Conservation (phyloP, 208 protist species). For the Porcisia hertigi region DNA sequence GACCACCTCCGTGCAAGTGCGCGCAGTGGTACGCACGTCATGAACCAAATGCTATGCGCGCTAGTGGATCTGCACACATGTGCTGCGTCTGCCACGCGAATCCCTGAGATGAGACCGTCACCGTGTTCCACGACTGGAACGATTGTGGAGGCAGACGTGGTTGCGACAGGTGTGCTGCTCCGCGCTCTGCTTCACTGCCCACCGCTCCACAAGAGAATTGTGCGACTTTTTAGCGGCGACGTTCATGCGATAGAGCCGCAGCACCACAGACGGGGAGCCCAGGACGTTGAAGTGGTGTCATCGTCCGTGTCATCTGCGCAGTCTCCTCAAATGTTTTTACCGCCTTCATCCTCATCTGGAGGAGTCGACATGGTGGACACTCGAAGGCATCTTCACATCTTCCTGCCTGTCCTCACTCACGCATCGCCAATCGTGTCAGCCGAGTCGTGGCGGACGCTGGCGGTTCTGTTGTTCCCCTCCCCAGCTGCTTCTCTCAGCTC, state of each 20-base stretch:
- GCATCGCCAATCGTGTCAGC: constrained; percentile 41
- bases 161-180: constrained; percentile 21
- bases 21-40: constrained; percentile 2
- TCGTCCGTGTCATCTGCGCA: too few species aligned
- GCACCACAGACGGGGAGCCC: background rate
- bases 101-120: background rate
- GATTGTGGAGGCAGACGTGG: constrained; percentile 11
- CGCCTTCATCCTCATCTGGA: background rate
- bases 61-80: constrained; percentile 20
- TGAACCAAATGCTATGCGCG: constrained; percentile 9
- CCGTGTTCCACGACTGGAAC: background rate
- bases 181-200: constrained; percentile 24
- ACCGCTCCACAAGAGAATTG: constrained; percentile 10
- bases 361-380: background rate
- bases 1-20: background rate
- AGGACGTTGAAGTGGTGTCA: background rate
- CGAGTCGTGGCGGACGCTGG: constrained; percentile 52
- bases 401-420: constrained; percentile 32
- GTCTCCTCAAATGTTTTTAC: too few species aligned
- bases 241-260: background rate
- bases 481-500: background rate
- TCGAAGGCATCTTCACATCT: constrained; percentile 7
- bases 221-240: constrained; percentile 12
- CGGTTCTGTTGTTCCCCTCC: constrained; percentile 28
- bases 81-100: background rate